Evolutionary conservation across 805 yeast genomes (phyloP).

Genomic region (Metschnikowia cerradonensis): DNA sequence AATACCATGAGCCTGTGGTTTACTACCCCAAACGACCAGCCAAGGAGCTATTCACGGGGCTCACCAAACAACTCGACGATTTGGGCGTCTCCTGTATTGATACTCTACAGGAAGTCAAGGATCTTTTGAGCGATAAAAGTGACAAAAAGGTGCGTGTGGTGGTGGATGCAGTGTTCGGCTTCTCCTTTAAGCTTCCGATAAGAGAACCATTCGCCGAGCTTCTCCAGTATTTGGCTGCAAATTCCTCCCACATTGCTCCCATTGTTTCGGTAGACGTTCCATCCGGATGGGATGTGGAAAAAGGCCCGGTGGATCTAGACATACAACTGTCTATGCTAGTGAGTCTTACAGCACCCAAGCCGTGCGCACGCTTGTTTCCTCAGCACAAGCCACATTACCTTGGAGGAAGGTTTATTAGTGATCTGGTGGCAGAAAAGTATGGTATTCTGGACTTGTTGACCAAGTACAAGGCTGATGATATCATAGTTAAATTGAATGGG

Average conservation of each 20-base stretch:
- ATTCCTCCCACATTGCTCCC: conserved; percentile 48
- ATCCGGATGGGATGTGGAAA: conserved; percentile 95
- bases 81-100: conserved; percentile 59
- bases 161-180: conserved; percentile 88
- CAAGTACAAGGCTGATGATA: conserved; percentile 30
- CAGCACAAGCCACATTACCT: conserved; percentile 57
- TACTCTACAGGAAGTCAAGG: conserved; percentile 30
- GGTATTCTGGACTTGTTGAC: conserved; percentile 50
- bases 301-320: conserved; percentile 47
- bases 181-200: conserved; percentile 86
- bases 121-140: conserved; percentile 4
- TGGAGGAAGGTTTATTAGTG: conserved; percentile 85
- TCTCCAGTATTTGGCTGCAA: conserved; percentile 23
- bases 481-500: conserved; percentile 31
- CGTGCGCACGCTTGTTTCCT: conserved; percentile 57
- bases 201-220: conserved; percentile 67
- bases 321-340: conserved; percentile 67
- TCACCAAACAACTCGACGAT: conserved; percentile 63
- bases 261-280: conserved; percentile 87
- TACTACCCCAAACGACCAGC: conserved; percentile 71
- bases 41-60: conserved; percentile 52
- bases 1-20: conserved; percentile 68
- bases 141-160: conserved; percentile 29
- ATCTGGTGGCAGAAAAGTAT: conserved; percentile 64
- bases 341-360: conserved; percentile 91